Evolutionary conservation across 768 basidiomycete genomes (phyloP), one percentile per base, ranked within the genome.

Genomic region (Hortiboletus flavorubellus): DNA sequence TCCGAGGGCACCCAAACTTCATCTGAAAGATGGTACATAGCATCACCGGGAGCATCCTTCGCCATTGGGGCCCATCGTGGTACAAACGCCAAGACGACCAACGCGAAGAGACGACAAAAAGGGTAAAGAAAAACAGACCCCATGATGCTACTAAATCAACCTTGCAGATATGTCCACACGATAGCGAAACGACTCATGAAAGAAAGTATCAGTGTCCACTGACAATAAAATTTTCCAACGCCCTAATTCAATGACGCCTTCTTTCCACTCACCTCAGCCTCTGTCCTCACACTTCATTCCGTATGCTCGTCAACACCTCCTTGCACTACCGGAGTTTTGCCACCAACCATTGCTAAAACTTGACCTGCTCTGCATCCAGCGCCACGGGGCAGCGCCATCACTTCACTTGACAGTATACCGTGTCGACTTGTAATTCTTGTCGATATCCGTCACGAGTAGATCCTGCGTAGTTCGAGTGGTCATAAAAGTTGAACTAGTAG

Each of bases 401-500:
- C 71, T 50, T 87, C 84, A 45, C 80, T 80, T 42, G 96, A 75
- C 34, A n/a, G 83, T 79, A 78, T 83, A 88, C 39, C 86, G 84
- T 41, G 86, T 85, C 68, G 94, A 73, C 52, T 79, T 78, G 75
- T 93, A 90, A 63, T 86, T 80, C 77, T 92, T 93, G 80, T 94
- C 92, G 64, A 98, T 95, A 71, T 95, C 86, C 4, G 93, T 92
- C 46, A 98, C 78, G 14, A 86, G 72, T 12, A 87, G 77, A 3
- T 91, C 95, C 29, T 86, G 78, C 1, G 86, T 83, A 16, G 93
- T 99, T 98, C 40, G 91, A 88, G 75, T 99, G 97, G 73, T 98
- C 97, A 71, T 91, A 92, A 71, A 98, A 98, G 77, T 98, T 99
- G 81, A 98, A 98, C 96, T 98, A 14, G 26, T 98, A 10, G 26